Base-by-base conservation (phyloP, 106 monocot genomes). In the Platanthera zijinensis region DNA sequence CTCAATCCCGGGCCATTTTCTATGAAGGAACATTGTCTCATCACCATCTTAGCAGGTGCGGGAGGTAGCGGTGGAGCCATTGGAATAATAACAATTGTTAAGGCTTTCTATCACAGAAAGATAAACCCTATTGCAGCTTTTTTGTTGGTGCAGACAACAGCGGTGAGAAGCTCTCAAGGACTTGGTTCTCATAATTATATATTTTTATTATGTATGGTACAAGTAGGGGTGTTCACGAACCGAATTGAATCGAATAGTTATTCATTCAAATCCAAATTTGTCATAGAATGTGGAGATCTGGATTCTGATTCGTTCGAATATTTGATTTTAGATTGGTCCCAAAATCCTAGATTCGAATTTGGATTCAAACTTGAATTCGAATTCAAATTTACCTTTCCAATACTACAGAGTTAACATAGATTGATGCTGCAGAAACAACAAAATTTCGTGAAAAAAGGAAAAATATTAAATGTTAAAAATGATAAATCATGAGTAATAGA, bases 1-100 rank as follows among this genome's bases (percentile, higher is more conserved):
- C 76, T 87, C 18, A 87, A 87, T 75, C 87, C 87, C 0, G 86
- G 86, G 15, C 86, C 86, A 5, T 86, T 84, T 71, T 80, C 78
- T 51, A 62, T 86, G 71, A 83, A 87, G 70, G 86, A 87, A 74
- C 86, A 87, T 75, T 78, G 80, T 9, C 78, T 84, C 47, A 78
- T 87, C 77, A 83, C 83, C 46, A 87, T 87, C 52, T 76, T 84
- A 17, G 84, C 84, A 8, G 82, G 82, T 50, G 52, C 84, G 0
- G 81, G 84, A 1, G 72, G 74, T 19, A 51, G 64, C 3, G 76
- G 77, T 5, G 81, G 72, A 39, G 84, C 84, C 3, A 46, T 84
- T 15, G 11, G 48, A 49, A 84, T 84, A 30, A 71, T 87, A 21
- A 87, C 81, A 9, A 79, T 82, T 7, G 84, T 87, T 2, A 87